Base-by-base conservation (phyloP, 208 protist genomes). In the Trypanosoma platydactyli region DNA sequence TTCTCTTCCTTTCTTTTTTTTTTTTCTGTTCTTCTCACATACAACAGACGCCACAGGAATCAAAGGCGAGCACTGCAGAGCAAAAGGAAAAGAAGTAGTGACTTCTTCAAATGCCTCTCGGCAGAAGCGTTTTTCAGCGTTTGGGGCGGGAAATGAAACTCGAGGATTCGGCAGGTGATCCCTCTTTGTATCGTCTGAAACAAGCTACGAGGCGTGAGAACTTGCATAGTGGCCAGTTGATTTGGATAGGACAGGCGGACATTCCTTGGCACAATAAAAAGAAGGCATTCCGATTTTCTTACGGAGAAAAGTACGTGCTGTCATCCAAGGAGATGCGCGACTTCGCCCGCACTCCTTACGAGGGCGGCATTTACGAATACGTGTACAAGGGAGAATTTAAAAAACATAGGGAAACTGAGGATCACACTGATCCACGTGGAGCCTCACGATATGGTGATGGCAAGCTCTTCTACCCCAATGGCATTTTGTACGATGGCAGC, bases 401-500 rank as follows among this genome's bases (percentile, higher is more conserved):
- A 22, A 16, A 27, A 3, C 7, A 62, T 3, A 64, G 40, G 29
- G 30, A 64, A 7, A 55, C 29, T 25, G 29, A 74, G 29, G 51
- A 74, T n/a, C 29, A 5, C 22, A 60, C 45, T 16, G 68, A 74
- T 35, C 68, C 68, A 22, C 68, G 68, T 33, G 12, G 42, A 61
- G 52, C 64, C 0, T 30, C 45, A 41, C 64, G 64, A 13, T 83
- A 93, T 56, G 89, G 86, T 45, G 84, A 71, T 35, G 92, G 92
- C 49, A 92, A 78, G 15, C 80, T 95, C 27, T 84, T 86, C 68
- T 95, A 94, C 80, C 80, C 91, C 20, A 86, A 92, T 49, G 92
- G 92, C 13, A 86, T 91, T 57, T 79, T 79, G 63, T 95, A 95
- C 76, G 91, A 86, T 11, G 92, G 92, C 18, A 86, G 93, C 45